Evolutionary conservation across 2,329 filamentous ascomycete genomes (phyloP).

Genomic region (Orbilia oligospora): DNA sequence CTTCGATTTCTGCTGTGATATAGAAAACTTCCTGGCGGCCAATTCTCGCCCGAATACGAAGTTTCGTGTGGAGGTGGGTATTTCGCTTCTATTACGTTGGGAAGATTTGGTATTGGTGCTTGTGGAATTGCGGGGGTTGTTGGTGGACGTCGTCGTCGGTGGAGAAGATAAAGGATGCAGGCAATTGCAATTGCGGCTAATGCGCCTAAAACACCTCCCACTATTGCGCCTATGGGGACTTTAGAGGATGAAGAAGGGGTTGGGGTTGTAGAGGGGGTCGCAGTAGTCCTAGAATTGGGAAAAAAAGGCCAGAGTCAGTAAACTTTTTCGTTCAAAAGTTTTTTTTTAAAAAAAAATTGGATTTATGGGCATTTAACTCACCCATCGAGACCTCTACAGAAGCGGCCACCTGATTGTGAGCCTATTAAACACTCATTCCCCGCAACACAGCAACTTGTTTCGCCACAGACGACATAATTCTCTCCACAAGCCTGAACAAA

Average conservation of each 20-base stretch:
- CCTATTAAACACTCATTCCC: constrained; percentile 47
- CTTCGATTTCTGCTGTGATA: constrained; percentile 52
- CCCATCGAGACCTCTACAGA: constrained; percentile 29
- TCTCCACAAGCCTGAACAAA: constrained; percentile 30
- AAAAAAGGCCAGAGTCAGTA: constrained; percentile 11
- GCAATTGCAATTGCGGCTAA: constrained; percentile 22
- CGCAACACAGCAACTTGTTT: constrained; percentile 17
- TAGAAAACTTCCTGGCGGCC: constrained; percentile 54
- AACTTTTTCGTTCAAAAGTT: not conserved
- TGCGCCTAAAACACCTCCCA: constrained; percentile 35
- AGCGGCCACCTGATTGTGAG: constrained; percentile 11
- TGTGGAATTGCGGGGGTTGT: constrained; percentile 47
- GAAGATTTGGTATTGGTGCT: constrained; percentile 45
- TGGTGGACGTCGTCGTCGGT: constrained; percentile 26
- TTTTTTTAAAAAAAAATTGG: not conserved
- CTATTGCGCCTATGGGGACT: constrained; percentile 40
- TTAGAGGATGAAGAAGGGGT: constrained; percentile 36
- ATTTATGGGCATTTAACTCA: constrained; percentile 10
- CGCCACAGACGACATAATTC: constrained; percentile 31
- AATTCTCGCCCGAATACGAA: constrained; percentile 51
- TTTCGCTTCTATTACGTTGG: constrained; percentile 56
- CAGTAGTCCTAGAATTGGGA: constrained; percentile 12
- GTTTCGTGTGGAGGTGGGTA: constrained; percentile 52
- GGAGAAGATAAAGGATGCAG: constrained; percentile 20
- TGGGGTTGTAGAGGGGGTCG: constrained; percentile 26